A percentile compares a stretch with the other conserved stretches of the same genome.
Evolutionary conservation across 139 green algal species (phyloP).

Genomic region (Chlorella ohadii): DNA sequence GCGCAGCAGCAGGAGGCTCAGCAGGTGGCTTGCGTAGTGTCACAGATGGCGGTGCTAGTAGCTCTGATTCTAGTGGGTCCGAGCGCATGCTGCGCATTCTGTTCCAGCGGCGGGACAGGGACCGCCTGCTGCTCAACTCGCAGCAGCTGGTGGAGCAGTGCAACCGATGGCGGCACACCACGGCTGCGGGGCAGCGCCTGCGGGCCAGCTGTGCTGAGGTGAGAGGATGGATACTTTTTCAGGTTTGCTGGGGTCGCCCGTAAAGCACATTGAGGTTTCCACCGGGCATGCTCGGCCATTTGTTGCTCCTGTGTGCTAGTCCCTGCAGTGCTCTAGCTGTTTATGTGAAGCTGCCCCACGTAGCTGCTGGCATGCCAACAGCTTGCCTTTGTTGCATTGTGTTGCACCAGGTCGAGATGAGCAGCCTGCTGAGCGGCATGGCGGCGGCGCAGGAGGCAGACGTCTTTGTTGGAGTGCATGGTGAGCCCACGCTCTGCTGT

Average conservation of each 20-base stretch:
- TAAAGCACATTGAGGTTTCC: too few relatives aligned
- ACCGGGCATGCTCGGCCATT: too few relatives aligned
- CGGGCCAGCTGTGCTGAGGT: slow-evolving; percentile 8
- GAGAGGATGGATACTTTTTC: too few relatives aligned
- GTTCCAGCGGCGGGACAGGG: background rate
- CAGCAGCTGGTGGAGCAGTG: background rate
- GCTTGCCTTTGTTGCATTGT: too few relatives aligned
- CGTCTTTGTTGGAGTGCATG: slow-evolving; percentile 2
- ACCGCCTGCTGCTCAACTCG: slow-evolving; percentile 9
- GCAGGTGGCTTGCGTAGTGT: background rate
- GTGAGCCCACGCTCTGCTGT: background rate
- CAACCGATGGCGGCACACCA: background rate
- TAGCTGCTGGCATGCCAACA: too few relatives aligned
- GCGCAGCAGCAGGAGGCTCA: background rate
- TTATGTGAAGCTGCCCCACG: too few relatives aligned
- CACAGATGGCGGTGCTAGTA: background rate
- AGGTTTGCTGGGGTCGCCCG: too few relatives aligned
- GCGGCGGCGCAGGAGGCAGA: slow-evolving; percentile 10
- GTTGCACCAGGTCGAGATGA: background rate
- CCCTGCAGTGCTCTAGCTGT: too few relatives aligned
- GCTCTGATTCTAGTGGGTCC: too few relatives aligned
- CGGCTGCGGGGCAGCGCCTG: background rate
- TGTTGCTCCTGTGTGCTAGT: too few relatives aligned
- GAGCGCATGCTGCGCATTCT: background rate
- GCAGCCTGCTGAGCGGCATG: slow-evolving; percentile 5